A percentile compares a stretch with the other conserved stretches of the same genome.
These are phyloP conservation scores for Protomyces lactucae-debilis DNA, from an alignment of 1,139 yeast species.

Conservation along the genomic window DNA sequence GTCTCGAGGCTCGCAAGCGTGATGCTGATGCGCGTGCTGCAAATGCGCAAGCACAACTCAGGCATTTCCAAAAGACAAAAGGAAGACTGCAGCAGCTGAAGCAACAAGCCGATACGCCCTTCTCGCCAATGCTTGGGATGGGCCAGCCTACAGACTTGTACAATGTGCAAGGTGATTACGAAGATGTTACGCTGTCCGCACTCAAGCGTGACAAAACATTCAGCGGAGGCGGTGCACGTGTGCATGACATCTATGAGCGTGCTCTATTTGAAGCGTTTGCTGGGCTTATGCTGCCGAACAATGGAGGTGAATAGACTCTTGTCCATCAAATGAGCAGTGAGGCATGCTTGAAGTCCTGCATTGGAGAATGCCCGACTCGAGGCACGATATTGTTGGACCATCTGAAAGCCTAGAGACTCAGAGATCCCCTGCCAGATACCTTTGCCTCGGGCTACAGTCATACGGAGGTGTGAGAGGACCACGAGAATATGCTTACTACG, in stretches of 20 bases:
- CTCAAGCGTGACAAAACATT: conserved; percentile 62
- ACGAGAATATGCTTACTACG: neutral
- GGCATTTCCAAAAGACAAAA: neutral
- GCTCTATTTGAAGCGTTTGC: conserved; percentile 83
- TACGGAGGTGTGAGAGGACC: too few relatives aligned
- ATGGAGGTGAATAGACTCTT: neutral
- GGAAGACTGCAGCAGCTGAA: conserved; percentile 44
- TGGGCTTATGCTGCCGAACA: conserved; percentile 63
- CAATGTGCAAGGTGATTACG: conserved; percentile 48
- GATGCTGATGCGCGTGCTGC: conserved; percentile 43
- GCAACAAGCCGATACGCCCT: conserved; percentile 52
- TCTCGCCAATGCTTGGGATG: conserved; percentile 93
- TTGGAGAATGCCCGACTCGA: too few relatives aligned
- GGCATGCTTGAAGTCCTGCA: neutral
- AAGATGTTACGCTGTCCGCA: conserved; percentile 55
- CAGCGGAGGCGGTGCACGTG: conserved; percentile 80
- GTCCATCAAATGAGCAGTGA: neutral
- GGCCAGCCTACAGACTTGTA: conserved; percentile 53
- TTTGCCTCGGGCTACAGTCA: too few relatives aligned
- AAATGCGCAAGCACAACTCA: conserved; percentile 11
- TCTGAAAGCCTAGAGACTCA: too few relatives aligned
- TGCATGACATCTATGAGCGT: conserved; percentile 64
- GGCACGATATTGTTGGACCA: too few relatives aligned
- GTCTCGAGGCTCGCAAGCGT: conserved; percentile 43
- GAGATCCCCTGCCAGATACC: too few relatives aligned